phyloP scores from a whole-genome alignment of 2,329 filamentous ascomycete genomes.

The Verticillium nubilum region DNA sequence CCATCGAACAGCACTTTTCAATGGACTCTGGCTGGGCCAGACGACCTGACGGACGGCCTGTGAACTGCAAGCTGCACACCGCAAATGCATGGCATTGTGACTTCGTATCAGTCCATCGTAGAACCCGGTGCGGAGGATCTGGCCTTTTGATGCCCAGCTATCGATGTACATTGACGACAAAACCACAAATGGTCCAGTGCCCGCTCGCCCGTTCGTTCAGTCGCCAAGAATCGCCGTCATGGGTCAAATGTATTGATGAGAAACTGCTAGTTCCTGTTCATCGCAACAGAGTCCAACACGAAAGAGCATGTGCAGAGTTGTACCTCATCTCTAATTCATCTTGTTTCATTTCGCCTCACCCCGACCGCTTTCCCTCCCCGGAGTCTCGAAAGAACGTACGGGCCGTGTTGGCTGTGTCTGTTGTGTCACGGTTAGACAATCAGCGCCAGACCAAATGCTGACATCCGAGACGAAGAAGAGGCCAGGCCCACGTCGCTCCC shows the following conservation, averaged over 20 bases:
- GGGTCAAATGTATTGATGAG: neutral
- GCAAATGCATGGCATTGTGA: neutral
- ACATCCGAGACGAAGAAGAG: no score
- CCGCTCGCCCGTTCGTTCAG: neutral
- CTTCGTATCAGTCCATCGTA: neutral
- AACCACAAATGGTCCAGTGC: neutral
- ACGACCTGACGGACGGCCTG: neutral
- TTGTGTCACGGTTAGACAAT: neutral
- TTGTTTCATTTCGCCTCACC: neutral
- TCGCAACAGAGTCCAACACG: neutral
- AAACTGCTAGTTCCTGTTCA: neutral
- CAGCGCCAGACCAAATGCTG: no score
- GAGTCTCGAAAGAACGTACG: neutral
- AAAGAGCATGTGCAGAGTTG: neutral
- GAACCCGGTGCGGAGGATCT: neutral
- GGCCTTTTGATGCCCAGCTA: neutral
- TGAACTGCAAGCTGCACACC: neutral
- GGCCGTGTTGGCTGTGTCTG: neutral
- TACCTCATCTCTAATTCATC: neutral
- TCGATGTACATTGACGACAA: neutral
- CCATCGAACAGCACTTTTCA: neutral
- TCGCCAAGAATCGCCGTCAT: neutral
- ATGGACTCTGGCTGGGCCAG: neutral
- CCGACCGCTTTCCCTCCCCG: neutral
- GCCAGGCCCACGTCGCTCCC: no score